Conservation (phyloP, 257 asterid species). For the Verbena officinalis region DNA sequence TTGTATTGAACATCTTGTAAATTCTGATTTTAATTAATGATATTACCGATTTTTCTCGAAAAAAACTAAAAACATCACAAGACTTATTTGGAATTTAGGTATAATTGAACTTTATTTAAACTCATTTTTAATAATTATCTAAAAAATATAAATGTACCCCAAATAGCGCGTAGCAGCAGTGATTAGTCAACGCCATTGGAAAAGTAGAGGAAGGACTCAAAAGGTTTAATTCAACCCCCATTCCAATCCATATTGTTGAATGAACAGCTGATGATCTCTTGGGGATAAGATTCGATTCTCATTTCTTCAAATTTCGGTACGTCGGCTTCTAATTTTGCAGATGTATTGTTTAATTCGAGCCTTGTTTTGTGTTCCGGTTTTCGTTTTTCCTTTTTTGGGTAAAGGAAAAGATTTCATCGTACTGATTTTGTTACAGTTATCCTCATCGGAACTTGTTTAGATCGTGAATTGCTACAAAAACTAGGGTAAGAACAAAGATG, state of each 20-base stretch:
- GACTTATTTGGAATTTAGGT: no score
- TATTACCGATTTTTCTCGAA: no score
- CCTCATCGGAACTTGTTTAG: slow-evolving; percentile 1
- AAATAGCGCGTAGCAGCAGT: background rate
- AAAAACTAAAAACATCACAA: no score
- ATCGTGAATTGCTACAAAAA: slow-evolving; percentile 13
- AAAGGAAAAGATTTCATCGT: slow-evolving; percentile 13
- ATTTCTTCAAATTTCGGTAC: background rate
- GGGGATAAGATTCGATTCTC: background rate
- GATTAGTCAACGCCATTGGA: slow-evolving; percentile 39
- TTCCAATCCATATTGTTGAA: background rate
- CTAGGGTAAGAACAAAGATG: slow-evolving; percentile 41
- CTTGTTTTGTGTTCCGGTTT: background rate
- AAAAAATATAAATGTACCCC: no score
- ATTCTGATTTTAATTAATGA: no score
- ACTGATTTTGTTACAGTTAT: slow-evolving; percentile 19
- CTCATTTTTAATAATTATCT: no score
- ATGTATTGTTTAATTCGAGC: slow-evolving; percentile 11
- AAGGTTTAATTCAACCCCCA: slow-evolving; percentile 12
- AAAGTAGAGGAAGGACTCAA: slow-evolving; percentile 1
- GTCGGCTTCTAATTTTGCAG: background rate
- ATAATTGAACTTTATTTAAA: no score
- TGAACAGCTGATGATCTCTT: slow-evolving; percentile 24
- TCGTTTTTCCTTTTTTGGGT: background rate
- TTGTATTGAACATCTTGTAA: no score